These are phyloP conservation scores for Cercophora sp. DNA, from an alignment of 495 filamentous ascomycete species.

Conservation along the genomic window DNA sequence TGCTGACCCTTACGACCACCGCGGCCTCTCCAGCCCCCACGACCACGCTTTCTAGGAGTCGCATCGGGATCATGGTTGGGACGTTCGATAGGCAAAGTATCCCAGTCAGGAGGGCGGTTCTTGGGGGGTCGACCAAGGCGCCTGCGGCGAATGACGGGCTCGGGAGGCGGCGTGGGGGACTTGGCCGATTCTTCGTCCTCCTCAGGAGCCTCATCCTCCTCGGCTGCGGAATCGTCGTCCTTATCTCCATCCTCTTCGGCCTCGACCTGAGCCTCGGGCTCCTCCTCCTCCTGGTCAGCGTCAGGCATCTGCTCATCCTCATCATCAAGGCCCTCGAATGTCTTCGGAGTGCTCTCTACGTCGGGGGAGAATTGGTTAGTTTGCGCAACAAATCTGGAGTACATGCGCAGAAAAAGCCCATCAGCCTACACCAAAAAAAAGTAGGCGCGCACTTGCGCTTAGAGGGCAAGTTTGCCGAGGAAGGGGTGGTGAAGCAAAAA, in stretches of 20 bases:
- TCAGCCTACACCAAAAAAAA: no score
- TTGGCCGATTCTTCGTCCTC: slow-evolving; percentile 44
- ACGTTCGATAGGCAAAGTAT: slow-evolving; percentile 52
- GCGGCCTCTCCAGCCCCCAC: slow-evolving; percentile 62
- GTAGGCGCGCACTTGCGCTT: no score
- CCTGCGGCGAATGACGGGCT: slow-evolving; percentile 61
- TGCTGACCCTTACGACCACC: slow-evolving; percentile 75
- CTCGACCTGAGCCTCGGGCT: slow-evolving; percentile 31
- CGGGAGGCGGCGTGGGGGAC: slow-evolving; percentile 52
- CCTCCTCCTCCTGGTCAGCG: slow-evolving; percentile 37
- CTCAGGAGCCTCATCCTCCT: slow-evolving; percentile 35
- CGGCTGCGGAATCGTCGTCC: slow-evolving; percentile 38
- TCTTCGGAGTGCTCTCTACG: slow-evolving; percentile 51
- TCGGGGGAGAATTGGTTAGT: not conserved
- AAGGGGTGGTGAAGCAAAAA: not conserved
- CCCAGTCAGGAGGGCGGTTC: slow-evolving; percentile 74
- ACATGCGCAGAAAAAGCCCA: not conserved
- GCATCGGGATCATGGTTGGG: slow-evolving; percentile 53
- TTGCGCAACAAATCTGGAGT: not conserved
- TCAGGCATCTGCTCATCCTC: slow-evolving; percentile 51
- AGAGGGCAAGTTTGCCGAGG: no score
- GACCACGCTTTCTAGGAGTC: slow-evolving; percentile 60
- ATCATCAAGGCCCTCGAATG: slow-evolving; percentile 45
- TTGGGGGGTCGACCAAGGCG: slow-evolving; percentile 84
- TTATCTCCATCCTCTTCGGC: slow-evolving; percentile 24